These are phyloP conservation scores for Xylaria cubensis DNA, from an alignment of 495 filamentous ascomycete genomes.

Conservation along the genomic window DNA sequence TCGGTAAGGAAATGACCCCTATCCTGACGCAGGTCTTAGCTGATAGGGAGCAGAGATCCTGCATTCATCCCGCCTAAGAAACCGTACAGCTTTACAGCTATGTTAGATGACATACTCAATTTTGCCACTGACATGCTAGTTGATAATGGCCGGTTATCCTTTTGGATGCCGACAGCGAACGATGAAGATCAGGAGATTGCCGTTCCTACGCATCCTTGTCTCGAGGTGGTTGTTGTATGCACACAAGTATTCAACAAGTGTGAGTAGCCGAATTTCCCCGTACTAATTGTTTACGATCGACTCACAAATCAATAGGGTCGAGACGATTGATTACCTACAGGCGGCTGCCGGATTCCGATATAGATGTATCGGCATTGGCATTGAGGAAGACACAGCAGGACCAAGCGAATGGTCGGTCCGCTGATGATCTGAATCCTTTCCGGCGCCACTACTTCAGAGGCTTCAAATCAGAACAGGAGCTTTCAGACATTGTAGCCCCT, in stretches of 20 bases:
- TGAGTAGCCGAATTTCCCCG: slow-evolving; percentile 41
- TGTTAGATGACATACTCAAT: slow-evolving; percentile 86
- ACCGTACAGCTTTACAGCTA: slow-evolving; percentile 87
- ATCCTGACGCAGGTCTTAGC: background rate
- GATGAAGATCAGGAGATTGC: slow-evolving; percentile 74
- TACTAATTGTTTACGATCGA: slow-evolving; percentile 16
- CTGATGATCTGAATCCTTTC: slow-evolving; percentile 83
- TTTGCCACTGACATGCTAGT: slow-evolving; percentile 83
- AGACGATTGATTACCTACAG: slow-evolving; percentile 85
- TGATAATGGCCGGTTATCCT: slow-evolving; percentile 78
- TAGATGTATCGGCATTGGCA: slow-evolving; percentile 52
- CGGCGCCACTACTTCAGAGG: slow-evolving; percentile 68
- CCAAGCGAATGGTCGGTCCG: slow-evolving; percentile 54
- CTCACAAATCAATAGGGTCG: slow-evolving; percentile 65
- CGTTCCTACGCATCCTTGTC: slow-evolving; percentile 76
- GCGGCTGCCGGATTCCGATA: slow-evolving; percentile 67
- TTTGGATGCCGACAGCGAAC: slow-evolving; percentile 98
- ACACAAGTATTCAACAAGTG: slow-evolving; percentile 90
- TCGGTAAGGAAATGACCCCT: slow-evolving; percentile 56
- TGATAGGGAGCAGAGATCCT: slow-evolving; percentile 58
- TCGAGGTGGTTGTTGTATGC: slow-evolving; percentile 80
- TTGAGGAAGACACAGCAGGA: slow-evolving; percentile 46
- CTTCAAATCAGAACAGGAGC: slow-evolving; percentile 37
- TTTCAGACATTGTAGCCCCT: slow-evolving; percentile 7
- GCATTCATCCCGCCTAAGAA: slow-evolving; percentile 89